Percentiles rank a stretch among this genome's conserved stretches.
phyloP scores from a whole-genome alignment of 163 green algal genomes.

The Coccomyxa subellipsoidea region DNA sequence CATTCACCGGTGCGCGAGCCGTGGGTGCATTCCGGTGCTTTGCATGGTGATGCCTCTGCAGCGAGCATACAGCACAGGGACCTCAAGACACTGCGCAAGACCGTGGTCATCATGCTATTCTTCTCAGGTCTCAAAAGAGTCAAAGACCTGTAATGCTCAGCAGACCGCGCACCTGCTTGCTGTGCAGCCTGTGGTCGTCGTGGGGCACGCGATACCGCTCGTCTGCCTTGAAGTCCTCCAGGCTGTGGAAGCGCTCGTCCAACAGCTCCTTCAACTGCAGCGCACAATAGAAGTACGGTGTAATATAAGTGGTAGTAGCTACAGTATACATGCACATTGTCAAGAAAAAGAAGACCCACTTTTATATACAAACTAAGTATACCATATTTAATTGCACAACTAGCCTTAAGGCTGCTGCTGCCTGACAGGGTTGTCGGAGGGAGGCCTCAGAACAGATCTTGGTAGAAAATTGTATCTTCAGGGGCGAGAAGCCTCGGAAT shows the following conservation, averaged over 20 bases:
- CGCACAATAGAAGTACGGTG: background rate
- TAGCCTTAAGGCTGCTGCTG: too few relatives aligned
- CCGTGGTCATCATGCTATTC: too few relatives aligned
- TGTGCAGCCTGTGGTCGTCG: background rate
- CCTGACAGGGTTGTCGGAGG: background rate
- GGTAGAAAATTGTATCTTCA: constrained; percentile 39
- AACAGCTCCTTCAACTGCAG: constrained; percentile 62
- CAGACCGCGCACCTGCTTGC: background rate
- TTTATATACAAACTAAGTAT: too few relatives aligned
- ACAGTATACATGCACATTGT: too few relatives aligned
- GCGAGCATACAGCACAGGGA: background rate
- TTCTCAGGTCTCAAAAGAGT: background rate
- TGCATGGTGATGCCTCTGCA: background rate
- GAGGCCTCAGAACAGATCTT: constrained; percentile 51
- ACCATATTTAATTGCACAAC: too few relatives aligned
- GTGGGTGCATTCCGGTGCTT: background rate
- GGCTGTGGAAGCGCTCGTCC: constrained; percentile 46
- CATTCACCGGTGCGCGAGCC: background rate
- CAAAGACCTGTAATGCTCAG: too few relatives aligned
- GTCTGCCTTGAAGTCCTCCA: constrained; percentile 69
- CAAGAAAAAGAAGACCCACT: too few relatives aligned
- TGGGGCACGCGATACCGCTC: constrained; percentile 1
- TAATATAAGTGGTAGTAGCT: too few relatives aligned
- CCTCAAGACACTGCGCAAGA: background rate
- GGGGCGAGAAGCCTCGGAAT: constrained; percentile 30